Conservation (phyloP, 1,139 yeast species). For the Blastobotrys elegans region DNA sequence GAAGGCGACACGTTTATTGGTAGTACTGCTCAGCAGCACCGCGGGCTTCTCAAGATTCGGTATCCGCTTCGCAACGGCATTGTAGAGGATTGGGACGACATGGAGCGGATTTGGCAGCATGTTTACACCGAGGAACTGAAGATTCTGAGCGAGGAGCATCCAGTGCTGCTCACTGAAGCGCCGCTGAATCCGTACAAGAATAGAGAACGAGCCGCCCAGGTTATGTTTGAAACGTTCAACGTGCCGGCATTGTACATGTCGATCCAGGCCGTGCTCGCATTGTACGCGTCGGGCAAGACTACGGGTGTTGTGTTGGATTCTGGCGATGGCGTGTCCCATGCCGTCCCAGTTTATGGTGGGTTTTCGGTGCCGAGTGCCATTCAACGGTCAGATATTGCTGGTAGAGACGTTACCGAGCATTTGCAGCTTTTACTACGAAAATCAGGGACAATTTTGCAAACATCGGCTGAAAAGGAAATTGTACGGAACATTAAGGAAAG, state of each 20-base stretch:
- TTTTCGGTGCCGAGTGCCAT: constrained; percentile 72
- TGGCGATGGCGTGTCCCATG: constrained; percentile 88
- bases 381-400: constrained; percentile 76
- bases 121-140: constrained; percentile 57
- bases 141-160: constrained; percentile 81
- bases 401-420: constrained; percentile 77
- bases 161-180: constrained; percentile 82
- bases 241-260: constrained; percentile 85
- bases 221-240: constrained; percentile 76
- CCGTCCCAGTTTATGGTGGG: constrained; percentile 89
- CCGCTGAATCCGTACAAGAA: constrained; percentile 74
- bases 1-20: constrained; percentile 68
- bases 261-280: constrained; percentile 76
- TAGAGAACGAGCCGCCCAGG: constrained; percentile 68
- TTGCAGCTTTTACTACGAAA: constrained; percentile 65
- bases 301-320: constrained; percentile 86
- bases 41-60: constrained; percentile 65
- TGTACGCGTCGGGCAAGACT: constrained; percentile 86
- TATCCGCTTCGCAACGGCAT: constrained; percentile 82
- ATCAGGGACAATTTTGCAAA: constrained; percentile 54
- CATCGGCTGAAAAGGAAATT: constrained; percentile 78
- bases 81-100: constrained; percentile 80
- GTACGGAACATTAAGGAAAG: constrained; percentile 75
- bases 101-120: constrained; percentile 72
- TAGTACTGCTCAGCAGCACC: constrained; percentile 59